These are phyloP conservation scores for Thraustotheca clavata DNA, from an alignment of 352 stramenopile species.

Conservation along the genomic window DNA sequence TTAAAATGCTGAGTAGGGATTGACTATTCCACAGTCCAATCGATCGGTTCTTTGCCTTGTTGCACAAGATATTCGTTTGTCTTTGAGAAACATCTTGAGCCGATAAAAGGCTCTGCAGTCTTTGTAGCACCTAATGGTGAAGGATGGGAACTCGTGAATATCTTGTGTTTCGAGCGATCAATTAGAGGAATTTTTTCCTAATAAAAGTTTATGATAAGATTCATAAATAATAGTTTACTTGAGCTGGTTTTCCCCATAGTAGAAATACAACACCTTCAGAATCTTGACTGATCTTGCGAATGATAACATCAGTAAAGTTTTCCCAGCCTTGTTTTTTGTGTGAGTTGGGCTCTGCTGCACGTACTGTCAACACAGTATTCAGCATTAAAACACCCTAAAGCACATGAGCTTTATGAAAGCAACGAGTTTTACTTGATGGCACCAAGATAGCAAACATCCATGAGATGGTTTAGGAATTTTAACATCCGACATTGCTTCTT, in stretches of 20 bases:
- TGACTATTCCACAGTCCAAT: conserved; percentile 53
- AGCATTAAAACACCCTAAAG: conserved; percentile 92
- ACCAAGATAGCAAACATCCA: conserved; percentile 91
- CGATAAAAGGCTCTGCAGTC: conserved; percentile 93
- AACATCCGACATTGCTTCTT: conserved; percentile 87
- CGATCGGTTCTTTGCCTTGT: conserved; percentile 70
- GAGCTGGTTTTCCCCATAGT: conserved; percentile 96
- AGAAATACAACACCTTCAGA: conserved; percentile 93
- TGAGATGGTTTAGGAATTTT: conserved; percentile 66
- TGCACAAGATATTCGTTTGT: conserved; percentile 70
- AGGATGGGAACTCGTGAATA: conserved; percentile 87
- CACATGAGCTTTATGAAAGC: not conserved
- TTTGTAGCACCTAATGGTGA: conserved; percentile 95
- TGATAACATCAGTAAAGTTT: conserved; percentile 93
- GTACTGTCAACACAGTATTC: conserved; percentile 97
- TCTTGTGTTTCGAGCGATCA: conserved; percentile 64
- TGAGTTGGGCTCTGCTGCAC: conserved; percentile 85
- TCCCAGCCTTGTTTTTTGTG: conserved; percentile 97
- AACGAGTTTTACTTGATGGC: conserved; percentile 47
- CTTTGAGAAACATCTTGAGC: conserved; percentile 87
- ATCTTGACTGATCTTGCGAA: conserved; percentile 73
- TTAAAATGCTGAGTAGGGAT: not conserved
- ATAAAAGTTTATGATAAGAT: not conserved
- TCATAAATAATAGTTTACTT: conserved; percentile 26
- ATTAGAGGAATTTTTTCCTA: conserved; percentile 66